These are phyloP conservation scores for Phytophthora litchii DNA, from an alignment of 352 stramenopile species.

Conservation along the genomic window DNA sequence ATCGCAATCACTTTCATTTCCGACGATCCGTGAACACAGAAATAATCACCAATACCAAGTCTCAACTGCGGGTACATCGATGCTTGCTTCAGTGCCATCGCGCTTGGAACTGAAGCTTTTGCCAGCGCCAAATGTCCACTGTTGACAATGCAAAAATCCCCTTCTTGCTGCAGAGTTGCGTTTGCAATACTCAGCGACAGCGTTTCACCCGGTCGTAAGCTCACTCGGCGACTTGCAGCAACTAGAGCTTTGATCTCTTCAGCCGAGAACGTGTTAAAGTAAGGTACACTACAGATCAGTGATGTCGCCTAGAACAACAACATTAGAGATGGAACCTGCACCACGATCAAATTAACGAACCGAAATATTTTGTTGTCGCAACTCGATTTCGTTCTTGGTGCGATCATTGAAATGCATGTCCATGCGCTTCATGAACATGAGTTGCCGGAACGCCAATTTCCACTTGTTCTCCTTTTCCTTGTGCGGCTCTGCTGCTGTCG, in stretches of 20 bases:
- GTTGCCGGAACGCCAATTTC: conserved; percentile 79
- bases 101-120: conserved; percentile 38
- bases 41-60: conserved; percentile 77
- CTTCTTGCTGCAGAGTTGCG: conserved; percentile 24
- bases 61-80: conserved; percentile 59
- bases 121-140: conserved; percentile 60
- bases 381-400: conserved; percentile 82
- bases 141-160: conserved; percentile 68
- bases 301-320: conserved; percentile 51
- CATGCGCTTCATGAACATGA: conserved; percentile 87
- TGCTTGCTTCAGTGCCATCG: conserved; percentile 52
- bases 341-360: conserved; percentile 19
- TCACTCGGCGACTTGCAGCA: conserved; percentile 43
- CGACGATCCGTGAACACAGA: conserved; percentile 43
- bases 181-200: conserved; percentile 34
- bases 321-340: not conserved
- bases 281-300: conserved; percentile 76
- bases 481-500: not conserved
- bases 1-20: conserved; percentile 72
- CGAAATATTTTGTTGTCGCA: conserved; percentile 79
- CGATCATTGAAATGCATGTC: conserved; percentile 80
- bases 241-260: conserved; percentile 63
- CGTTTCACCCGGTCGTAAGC: conserved; percentile 59
- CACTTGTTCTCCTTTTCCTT: conserved; percentile 58
- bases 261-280: conserved; percentile 71